phyloP scores from a whole-genome alignment of 495 filamentous ascomycete genomes.

The Astrothelium subdiscretum region DNA sequence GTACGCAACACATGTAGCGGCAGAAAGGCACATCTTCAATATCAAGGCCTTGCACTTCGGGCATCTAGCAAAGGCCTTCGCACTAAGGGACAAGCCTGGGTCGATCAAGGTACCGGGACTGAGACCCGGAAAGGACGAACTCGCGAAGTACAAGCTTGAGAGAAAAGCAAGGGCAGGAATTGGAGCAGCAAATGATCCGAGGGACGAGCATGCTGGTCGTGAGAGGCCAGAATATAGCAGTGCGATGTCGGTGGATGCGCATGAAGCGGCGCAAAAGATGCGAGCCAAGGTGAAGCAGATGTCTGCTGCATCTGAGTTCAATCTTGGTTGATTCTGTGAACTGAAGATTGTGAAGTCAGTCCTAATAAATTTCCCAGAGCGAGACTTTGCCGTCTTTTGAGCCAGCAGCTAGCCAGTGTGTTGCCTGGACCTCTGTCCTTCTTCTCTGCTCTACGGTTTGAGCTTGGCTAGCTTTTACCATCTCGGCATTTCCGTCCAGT shows the following conservation, averaged over 20 bases:
- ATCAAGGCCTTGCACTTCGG: constrained; percentile 82
- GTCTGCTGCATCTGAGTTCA: constrained; percentile 71
- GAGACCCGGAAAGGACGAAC: constrained; percentile 16
- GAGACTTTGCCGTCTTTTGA: constrained; percentile 94
- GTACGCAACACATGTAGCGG: constrained; percentile 82
- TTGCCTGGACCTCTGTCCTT: constrained; percentile 49
- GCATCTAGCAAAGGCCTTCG: constrained; percentile 89
- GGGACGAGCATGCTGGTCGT: constrained; percentile 18
- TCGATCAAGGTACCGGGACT: constrained; percentile 67
- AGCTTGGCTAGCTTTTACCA: background rate
- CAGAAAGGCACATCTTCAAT: constrained; percentile 75
- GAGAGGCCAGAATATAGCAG: constrained; percentile 31
- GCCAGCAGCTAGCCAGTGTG: constrained; percentile 84
- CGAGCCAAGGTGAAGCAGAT: constrained; percentile 70
- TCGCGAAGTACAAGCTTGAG: constrained; percentile 35
- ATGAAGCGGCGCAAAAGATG: constrained; percentile 64
- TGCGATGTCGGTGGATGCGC: constrained; percentile 34
- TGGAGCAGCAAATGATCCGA: constrained; percentile 28
- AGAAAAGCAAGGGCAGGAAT: constrained; percentile 24
- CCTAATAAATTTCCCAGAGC: constrained; percentile 86
- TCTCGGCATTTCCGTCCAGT: constrained; percentile 18
- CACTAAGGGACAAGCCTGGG: constrained; percentile 73
- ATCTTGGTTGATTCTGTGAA: constrained; percentile 51
- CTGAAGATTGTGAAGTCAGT: background rate
- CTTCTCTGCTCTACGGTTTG: constrained; percentile 29